Base-by-base conservation (phyloP, 1,284 basidiomycete genomes). In the Rhodotorula sp. region DNA sequence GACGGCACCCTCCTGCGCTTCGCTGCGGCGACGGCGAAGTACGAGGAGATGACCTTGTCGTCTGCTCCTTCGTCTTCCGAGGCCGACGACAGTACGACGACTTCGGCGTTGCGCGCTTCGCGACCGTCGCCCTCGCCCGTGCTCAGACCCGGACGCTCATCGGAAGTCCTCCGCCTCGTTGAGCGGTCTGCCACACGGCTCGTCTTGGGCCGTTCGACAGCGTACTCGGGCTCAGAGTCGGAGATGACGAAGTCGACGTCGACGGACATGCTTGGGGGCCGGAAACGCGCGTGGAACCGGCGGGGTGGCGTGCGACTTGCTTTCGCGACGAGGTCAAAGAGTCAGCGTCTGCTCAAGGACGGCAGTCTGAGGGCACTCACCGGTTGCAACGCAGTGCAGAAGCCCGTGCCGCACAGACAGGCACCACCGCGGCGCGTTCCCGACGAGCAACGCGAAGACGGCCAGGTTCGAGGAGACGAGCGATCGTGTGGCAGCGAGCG, bases 201-300 rank as follows among this genome's bases (percentile, higher is more conserved):
- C n/a, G 45, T 41, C n/a, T 10, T 2, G 14, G 44, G 16, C 17
- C 5, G 41, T 9, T 12, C 42, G n/a, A n/a, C 13, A 23, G 52
- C 27, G 59, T 42, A 44, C 13, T 71, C 70, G 3, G 70, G 70
- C 45, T 71, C 70, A 45, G 70, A 71, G 62, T 71, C 70, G 34
- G 66, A 71, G 49, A 71, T 62, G 48, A 71, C 23, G 9, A 44
- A 13, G 1, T 63, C 61, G 9, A 17, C 27, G 27, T 17, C 16
- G 53, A 14, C 17, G 1, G 4, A 16, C 53, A 54, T 54, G 25
- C 34, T 34, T 34, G 53, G 16, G 27, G 48, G 19, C 9, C 48
- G 48, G 17, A 1, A 17, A 7, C 2, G 27, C 34, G 34, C 34
- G 25, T 3, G 17, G 27, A 4, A 17, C 5, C 19, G 7, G 16